Evolutionary conservation across 2,329 filamentous ascomycete species (phyloP).

Genomic region (Juglanconis oblonga): DNA sequence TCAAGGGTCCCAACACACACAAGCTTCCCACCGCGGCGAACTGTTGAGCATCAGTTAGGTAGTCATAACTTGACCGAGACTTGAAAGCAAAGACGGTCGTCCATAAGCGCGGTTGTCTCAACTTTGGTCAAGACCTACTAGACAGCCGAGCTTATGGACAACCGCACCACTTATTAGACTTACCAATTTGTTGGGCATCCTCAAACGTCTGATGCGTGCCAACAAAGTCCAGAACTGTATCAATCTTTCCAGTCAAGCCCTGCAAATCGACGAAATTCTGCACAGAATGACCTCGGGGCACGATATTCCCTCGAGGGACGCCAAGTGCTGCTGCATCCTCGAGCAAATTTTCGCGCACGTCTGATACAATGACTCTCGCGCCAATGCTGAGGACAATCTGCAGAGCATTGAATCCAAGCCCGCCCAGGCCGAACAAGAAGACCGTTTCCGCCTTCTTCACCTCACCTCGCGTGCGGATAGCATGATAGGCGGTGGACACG

Average conservation of each 20-base stretch:
- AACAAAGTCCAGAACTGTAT: slow-evolving; percentile 32
- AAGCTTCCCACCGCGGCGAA: slow-evolving; percentile 33
- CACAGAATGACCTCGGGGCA: slow-evolving; percentile 27
- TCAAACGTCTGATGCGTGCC: slow-evolving; percentile 34
- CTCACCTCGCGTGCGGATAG: slow-evolving; percentile 33
- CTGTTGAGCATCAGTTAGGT: slow-evolving; percentile 28
- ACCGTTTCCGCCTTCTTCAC: slow-evolving; percentile 34
- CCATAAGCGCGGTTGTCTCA: no score
- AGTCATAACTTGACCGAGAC: no score
- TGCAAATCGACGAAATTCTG: slow-evolving; percentile 28
- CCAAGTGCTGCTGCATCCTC: slow-evolving; percentile 31
- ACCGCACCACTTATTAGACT: slow-evolving; percentile 8
- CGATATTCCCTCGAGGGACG: slow-evolving; percentile 28
- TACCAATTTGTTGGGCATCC: slow-evolving; percentile 33
- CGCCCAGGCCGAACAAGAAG: slow-evolving; percentile 39
- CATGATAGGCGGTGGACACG: slow-evolving; percentile 38
- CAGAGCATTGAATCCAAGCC: slow-evolving; percentile 38
- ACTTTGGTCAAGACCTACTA: no score
- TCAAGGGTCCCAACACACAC: slow-evolving; percentile 39
- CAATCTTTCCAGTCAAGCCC: slow-evolving; percentile 23
- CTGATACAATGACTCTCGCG: slow-evolving; percentile 39
- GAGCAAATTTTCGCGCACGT: slow-evolving; percentile 29
- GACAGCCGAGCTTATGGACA: no score
- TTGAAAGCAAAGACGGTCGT: no score
- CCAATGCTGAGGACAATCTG: slow-evolving; percentile 45